A percentile compares a stretch with the other conserved stretches of the same genome.
Evolutionary conservation across 306 rosid genomes (phyloP).

Genomic region (Ochetophila trinervis): DNA sequence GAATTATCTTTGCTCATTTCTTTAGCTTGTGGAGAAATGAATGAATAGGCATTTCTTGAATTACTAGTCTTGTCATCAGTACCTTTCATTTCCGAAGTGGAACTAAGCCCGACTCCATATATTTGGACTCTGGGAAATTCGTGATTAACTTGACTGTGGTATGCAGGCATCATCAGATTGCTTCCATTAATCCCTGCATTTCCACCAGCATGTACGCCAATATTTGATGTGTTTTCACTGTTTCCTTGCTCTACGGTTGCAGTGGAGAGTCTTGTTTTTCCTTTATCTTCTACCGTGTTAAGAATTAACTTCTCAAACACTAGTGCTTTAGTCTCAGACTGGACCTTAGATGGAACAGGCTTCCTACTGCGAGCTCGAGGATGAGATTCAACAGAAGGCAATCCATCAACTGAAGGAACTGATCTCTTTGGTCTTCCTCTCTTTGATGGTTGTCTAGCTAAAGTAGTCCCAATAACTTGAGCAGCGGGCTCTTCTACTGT

Average conservation of each 20-base stretch:
- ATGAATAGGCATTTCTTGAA: constrained; percentile 4
- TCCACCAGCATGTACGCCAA: constrained; percentile 5
- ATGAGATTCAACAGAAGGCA: constrained; percentile 20
- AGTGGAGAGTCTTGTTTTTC: constrained; percentile 5
- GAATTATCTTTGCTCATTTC: constrained; percentile 18
- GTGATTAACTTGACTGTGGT: constrained; percentile 24
- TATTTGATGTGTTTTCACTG: constrained; percentile 18
- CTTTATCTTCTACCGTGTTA: constrained; percentile 25
- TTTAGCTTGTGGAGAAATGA: constrained; percentile 21
- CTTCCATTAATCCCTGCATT: constrained; percentile 18
- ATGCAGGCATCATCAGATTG: constrained; percentile 20
- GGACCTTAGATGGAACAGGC: constrained; percentile 19
- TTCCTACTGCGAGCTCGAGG: constrained; percentile 25
- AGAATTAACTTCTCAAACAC: constrained; percentile 43
- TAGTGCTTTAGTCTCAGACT: constrained; percentile 22
- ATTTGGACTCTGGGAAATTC: constrained; percentile 27
- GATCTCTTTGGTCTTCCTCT: constrained; percentile 48
- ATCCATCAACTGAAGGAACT: constrained; percentile 21
- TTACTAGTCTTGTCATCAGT: constrained; percentile 17
- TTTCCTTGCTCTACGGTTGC: constrained; percentile 18
- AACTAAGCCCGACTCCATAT: constrained; percentile 15
- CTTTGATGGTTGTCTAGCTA: constrained; percentile 28
- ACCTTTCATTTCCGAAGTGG: constrained; percentile 16
- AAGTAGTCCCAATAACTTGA: constrained; percentile 23
- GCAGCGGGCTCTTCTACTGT: constrained; percentile 26